Conservation (phyloP, 192 early-diverging fungal species). For the Podila horticola region DNA sequence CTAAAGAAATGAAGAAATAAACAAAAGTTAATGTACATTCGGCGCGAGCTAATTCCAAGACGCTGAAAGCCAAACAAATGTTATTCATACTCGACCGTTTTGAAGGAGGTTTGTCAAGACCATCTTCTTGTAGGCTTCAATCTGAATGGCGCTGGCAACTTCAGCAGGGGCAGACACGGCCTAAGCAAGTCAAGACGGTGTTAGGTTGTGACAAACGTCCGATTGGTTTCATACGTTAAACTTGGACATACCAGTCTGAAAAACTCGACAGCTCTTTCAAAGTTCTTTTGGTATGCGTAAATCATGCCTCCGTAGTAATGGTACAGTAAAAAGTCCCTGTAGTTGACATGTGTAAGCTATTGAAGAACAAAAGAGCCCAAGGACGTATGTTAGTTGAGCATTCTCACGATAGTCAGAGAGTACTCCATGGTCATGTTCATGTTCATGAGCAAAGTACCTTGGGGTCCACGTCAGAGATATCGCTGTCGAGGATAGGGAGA, state of each 20-base stretch:
- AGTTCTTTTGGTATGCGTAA: conserved; percentile 73
- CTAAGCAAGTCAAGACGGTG: conserved; percentile 10
- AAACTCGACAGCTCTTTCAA: conserved; percentile 69
- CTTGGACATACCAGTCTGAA: conserved; percentile 60
- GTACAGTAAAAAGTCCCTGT: conserved; percentile 72
- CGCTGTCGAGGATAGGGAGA: conserved; percentile 57
- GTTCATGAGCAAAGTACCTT: conserved; percentile 24
- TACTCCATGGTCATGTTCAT: not conserved
- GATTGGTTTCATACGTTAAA: not conserved
- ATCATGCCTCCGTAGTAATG: conserved; percentile 84
- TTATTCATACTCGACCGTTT: conserved; percentile 56
- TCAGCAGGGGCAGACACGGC: conserved; percentile 73
- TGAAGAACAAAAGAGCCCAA: not conserved
- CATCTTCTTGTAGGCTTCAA: conserved; percentile 81
- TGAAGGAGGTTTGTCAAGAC: conserved; percentile 70
- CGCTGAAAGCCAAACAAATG: not conserved
- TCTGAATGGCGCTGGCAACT: conserved; percentile 72
- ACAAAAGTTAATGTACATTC: too few relatives aligned
- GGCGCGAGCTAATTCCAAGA: not conserved
- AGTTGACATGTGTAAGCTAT: conserved; percentile 54
- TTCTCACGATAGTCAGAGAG: not conserved
- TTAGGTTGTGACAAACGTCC: not conserved
- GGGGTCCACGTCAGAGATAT: conserved; percentile 61
- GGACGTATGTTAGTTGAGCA: not conserved
- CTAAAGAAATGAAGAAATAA: conserved; percentile 2